Percentiles rank a stretch among this genome's conserved stretches.
phyloP scores from a whole-genome alignment of 2,329 filamentous ascomycete genomes.

The Diatrype stigma region DNA sequence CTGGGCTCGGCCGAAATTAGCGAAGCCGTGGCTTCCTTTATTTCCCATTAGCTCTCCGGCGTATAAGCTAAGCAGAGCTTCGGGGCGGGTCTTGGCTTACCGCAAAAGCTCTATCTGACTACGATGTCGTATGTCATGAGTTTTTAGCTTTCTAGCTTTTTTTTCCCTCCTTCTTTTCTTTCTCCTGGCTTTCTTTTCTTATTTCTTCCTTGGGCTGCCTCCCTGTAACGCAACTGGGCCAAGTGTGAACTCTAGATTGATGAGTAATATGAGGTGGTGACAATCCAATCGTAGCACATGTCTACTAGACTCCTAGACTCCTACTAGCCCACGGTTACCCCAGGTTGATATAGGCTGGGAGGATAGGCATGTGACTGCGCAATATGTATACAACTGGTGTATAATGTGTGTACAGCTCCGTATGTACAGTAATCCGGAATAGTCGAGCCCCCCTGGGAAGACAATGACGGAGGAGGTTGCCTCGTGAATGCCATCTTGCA shows the following conservation, averaged over 20 bases:
- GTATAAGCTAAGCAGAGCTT: neutral
- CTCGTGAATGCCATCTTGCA: neutral
- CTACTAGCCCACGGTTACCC: neutral
- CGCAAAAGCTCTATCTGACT: neutral
- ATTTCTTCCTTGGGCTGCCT: neutral
- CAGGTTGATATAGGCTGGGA: neutral
- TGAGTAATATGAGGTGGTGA: neutral
- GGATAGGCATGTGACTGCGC: neutral
- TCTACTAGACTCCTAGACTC: neutral
- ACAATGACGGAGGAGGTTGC: neutral
- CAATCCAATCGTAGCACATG: neutral
- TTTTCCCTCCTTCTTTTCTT: neutral
- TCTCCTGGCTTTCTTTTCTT: neutral
- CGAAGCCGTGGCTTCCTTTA: neutral
- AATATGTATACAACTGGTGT: neutral
- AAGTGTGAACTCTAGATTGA: neutral
- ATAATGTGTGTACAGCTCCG: neutral
- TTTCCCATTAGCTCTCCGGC: neutral
- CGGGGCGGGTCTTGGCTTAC: neutral
- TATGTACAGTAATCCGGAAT: neutral
- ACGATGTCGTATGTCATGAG: neutral
- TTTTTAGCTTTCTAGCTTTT: neutral
- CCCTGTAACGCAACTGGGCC: neutral
- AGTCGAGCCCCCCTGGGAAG: neutral
- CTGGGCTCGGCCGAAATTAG: neutral